Percentiles rank a stretch among this genome's conserved stretches.
Conservation (phyloP, 345 rosid genomes). For the Mallotus nudiflorus region DNA sequence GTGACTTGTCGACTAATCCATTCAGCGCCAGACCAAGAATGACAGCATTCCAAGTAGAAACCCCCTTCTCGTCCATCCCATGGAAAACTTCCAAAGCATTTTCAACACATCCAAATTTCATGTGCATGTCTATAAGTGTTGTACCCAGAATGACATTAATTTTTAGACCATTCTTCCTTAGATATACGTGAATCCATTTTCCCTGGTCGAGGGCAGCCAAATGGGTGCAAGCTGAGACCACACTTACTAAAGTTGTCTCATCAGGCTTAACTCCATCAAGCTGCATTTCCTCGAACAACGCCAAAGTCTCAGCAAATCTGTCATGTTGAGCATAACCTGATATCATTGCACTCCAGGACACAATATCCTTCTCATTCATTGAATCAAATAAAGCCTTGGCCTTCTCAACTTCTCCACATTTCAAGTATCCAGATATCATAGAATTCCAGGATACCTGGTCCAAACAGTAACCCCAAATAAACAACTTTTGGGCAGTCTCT, state of each 20-base stretch:
- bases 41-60: constrained; percentile 62
- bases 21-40: constrained; percentile 61
- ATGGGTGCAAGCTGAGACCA: constrained; percentile 57
- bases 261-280: constrained; percentile 43
- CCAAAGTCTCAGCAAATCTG: constrained; percentile 41
- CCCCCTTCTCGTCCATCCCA: constrained; percentile 43
- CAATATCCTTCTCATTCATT: constrained; percentile 53
- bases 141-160: constrained; percentile 54
- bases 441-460: constrained; percentile 64
- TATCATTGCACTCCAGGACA: constrained; percentile 60
- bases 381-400: constrained; percentile 49
- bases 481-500: constrained; percentile 42
- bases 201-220: constrained; percentile 57
- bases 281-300: constrained; percentile 52
- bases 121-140: constrained; percentile 57
- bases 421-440: constrained; percentile 58
- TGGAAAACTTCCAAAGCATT: constrained; percentile 50
- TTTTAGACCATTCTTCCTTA: constrained; percentile 41
- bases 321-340: constrained; percentile 53
- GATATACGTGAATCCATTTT: constrained; percentile 52
- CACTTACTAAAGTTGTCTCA: constrained; percentile 46
- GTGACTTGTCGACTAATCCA: constrained; percentile 46
- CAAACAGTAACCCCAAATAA: constrained; percentile 29
- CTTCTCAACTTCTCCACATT: constrained; percentile 40
- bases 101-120: constrained; percentile 56